Percentiles rank a stretch among this genome's conserved stretches.
Evolutionary conservation across 306 rosid genomes (phyloP).

Genomic region (Medicago lupulina): DNA sequence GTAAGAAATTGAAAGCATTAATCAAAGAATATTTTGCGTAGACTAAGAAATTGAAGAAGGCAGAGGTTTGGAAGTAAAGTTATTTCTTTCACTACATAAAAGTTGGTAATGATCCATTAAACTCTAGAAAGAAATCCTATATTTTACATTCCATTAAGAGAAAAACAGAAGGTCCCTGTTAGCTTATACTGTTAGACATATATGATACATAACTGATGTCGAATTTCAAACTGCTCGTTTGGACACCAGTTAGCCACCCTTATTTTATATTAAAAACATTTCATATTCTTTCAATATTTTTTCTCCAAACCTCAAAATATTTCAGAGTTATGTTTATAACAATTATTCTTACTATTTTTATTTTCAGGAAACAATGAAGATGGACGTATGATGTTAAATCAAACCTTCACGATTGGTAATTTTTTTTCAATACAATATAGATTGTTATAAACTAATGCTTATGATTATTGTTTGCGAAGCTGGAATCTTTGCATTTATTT

Average conservation of each 20-base stretch:
- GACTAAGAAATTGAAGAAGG: neutral
- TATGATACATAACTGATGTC: neutral
- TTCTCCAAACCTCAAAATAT: constrained; percentile 8
- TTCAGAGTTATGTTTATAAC: constrained; percentile 31
- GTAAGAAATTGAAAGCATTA: neutral
- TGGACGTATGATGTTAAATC: constrained; percentile 86
- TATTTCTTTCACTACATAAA: constrained; percentile 19
- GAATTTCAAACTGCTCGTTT: constrained; percentile 14
- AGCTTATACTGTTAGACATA: constrained; percentile 5
- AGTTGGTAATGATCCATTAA: constrained; percentile 15
- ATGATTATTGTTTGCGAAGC: constrained; percentile 27
- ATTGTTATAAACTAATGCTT: constrained; percentile 32
- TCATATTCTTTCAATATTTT: constrained; percentile 19
- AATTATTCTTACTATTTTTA: constrained; percentile 11
- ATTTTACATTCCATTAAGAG: constrained; percentile 26
- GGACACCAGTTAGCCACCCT: neutral
- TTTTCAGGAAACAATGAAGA: constrained; percentile 82
- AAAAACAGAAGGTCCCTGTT: constrained; percentile 32
- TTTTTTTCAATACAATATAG: constrained; percentile 30
- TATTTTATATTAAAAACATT: neutral
- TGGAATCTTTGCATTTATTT: constrained; percentile 26
- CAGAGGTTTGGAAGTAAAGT: constrained; percentile 9
- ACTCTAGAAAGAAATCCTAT: constrained; percentile 6
- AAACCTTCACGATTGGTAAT: constrained; percentile 94
- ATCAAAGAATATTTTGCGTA: constrained; percentile 12